Evolutionary conservation across 2,329 filamentous ascomycete genomes (phyloP).

Genomic region (Penicillium sp.): DNA sequence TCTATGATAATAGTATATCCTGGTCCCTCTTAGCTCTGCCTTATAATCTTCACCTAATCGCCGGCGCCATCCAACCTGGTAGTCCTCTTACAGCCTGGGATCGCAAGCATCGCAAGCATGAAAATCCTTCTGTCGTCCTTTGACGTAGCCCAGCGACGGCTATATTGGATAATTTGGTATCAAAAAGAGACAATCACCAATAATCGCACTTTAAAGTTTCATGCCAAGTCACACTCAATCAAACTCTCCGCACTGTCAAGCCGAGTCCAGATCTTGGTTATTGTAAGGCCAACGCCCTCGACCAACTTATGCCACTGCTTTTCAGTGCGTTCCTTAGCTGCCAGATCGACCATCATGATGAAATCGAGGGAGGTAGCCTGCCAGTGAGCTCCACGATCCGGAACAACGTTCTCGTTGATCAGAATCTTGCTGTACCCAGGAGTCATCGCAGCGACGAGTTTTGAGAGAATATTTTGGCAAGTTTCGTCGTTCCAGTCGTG

Average conservation of each 20-base stretch:
- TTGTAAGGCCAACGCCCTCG: constrained; percentile 38
- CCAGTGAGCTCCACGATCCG: constrained; percentile 37
- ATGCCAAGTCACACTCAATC: constrained; percentile 30
- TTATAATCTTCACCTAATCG: too few species aligned
- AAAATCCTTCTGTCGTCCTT: too few species aligned
- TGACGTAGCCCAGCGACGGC: too few species aligned
- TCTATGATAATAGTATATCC: too few species aligned
- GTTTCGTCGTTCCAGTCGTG: constrained; percentile 42
- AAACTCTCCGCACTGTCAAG: constrained; percentile 24
- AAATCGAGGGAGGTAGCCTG: constrained; percentile 43
- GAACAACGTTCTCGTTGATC: constrained; percentile 49
- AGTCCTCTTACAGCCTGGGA: too few species aligned
- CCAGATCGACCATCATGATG: constrained; percentile 46
- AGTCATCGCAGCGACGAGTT: constrained; percentile 39
- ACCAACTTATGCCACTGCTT: constrained; percentile 43
- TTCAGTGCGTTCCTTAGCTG: constrained; percentile 45
- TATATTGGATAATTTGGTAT: too few species aligned
- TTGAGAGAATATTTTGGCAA: constrained; percentile 37
- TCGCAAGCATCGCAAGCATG: too few species aligned
- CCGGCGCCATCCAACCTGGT: too few species aligned
- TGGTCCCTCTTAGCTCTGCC: too few species aligned
- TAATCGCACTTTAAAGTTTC: too few species aligned
- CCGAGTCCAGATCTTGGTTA: constrained; percentile 38
- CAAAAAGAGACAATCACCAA: too few species aligned
- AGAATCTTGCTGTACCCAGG: constrained; percentile 48